phyloP scores from a whole-genome alignment of 2,329 filamentous ascomycete species.

The Davidsoniella eucalypti region DNA sequence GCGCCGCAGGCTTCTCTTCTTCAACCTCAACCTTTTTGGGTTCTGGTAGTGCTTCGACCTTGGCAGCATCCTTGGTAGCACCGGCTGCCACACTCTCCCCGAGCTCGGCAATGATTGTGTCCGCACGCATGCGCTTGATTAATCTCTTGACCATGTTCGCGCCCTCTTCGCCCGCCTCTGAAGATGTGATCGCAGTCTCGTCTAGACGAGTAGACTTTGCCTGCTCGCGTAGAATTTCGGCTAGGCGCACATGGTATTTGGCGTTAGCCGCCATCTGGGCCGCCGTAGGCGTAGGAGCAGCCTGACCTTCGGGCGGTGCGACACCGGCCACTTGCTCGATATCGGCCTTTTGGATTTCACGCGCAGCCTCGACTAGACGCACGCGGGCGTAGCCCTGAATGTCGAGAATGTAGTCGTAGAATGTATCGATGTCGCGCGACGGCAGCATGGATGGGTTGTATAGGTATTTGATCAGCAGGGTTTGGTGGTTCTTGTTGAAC shows the following conservation, averaged over 20 bases:
- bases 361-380: constrained; percentile 49
- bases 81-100: constrained; percentile 29
- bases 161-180: constrained; percentile 24
- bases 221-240: constrained; percentile 35
- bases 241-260: constrained; percentile 36
- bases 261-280: constrained; percentile 20
- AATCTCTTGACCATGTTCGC: constrained; percentile 34
- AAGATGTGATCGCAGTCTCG: constrained; percentile 18
- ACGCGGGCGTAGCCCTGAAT: constrained; percentile 60
- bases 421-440: constrained; percentile 46
- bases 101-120: constrained; percentile 40
- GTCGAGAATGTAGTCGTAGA: constrained; percentile 64
- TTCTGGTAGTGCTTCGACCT: background rate
- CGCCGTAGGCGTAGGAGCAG: constrained; percentile 9
- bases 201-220: constrained; percentile 23
- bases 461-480: constrained; percentile 65
- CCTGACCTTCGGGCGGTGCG: constrained; percentile 14
- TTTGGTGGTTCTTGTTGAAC: constrained; percentile 90
- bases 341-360: constrained; percentile 41
- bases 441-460: constrained; percentile 60
- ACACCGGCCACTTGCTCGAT: constrained; percentile 33
- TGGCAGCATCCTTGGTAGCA: background rate
- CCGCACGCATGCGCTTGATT: constrained; percentile 46
- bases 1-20: constrained; percentile 6
- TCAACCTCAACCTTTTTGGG: constrained; percentile 12